phyloP scores from a whole-genome alignment of 768 basidiomycete genomes.

The Melanogaster broomeanus region DNA sequence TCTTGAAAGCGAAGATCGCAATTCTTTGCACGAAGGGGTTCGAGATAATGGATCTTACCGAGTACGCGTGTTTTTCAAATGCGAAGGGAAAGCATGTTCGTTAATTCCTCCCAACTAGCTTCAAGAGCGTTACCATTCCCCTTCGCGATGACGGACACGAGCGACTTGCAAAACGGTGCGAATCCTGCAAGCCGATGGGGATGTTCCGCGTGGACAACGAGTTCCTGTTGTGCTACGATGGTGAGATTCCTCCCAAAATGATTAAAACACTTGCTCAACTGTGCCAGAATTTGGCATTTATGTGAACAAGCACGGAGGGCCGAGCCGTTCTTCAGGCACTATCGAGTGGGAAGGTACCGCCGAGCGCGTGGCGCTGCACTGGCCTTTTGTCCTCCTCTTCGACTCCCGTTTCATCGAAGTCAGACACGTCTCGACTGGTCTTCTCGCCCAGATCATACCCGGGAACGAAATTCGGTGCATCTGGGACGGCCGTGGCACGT shows the following conservation, averaged over 20 bases:
- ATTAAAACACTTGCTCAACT: background rate
- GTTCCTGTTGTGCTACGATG: slow-evolving; percentile 88
- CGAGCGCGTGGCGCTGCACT: slow-evolving; percentile 85
- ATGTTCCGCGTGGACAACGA: slow-evolving; percentile 92
- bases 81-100: background rate
- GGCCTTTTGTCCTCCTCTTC: slow-evolving; percentile 86
- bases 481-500: slow-evolving; percentile 78
- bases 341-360: slow-evolving; percentile 97
- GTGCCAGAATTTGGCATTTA: slow-evolving; percentile 84
- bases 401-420: slow-evolving; percentile 91
- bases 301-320: slow-evolving; percentile 90
- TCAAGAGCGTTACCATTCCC: slow-evolving; percentile 88
- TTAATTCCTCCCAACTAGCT: slow-evolving; percentile 42
- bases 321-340: slow-evolving; percentile 64
- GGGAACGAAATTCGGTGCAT: slow-evolving; percentile 83
- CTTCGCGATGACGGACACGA: slow-evolving; percentile 73
- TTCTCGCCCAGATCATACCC: slow-evolving; percentile 78
- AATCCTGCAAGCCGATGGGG: slow-evolving; percentile 79
- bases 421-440: slow-evolving; percentile 78
- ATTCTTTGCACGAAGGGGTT: slow-evolving; percentile 94
- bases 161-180: slow-evolving; percentile 76
- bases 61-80: slow-evolving; percentile 52
- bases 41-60: slow-evolving; percentile 95
- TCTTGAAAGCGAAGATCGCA: slow-evolving; percentile 91
- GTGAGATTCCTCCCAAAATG: slow-evolving; percentile 42